Percentiles rank a stretch among this genome's conserved stretches.
Conservation (phyloP, 352 stramenopile species). For the Globisporangium sylvaticum region DNA sequence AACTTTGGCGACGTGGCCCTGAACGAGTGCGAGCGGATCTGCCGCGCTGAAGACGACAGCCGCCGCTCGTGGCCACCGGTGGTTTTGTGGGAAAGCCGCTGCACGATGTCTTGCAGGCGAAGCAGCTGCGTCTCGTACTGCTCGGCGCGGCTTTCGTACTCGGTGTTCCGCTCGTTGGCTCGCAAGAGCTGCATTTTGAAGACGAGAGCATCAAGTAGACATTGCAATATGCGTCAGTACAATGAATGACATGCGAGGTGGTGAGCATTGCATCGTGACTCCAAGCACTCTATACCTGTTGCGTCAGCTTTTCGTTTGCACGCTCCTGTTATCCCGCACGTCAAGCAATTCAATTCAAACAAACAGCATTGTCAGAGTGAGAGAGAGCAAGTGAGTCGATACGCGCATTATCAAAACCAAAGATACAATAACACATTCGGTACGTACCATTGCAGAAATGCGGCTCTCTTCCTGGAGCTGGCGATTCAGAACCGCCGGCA, state of each 20-base stretch:
- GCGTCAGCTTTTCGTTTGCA: conserved; percentile 55
- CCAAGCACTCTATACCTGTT: conserved; percentile 43
- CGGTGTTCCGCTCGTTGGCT: conserved; percentile 43
- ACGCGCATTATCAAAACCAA: no score
- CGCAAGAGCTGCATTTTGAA: conserved; percentile 26
- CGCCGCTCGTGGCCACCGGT: conserved; percentile 8
- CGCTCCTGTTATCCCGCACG: conserved; percentile 25
- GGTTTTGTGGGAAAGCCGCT: conserved; percentile 23
- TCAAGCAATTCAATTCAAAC: not conserved
- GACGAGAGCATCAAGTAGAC: not conserved
- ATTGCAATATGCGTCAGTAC: not conserved
- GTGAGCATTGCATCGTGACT: no score
- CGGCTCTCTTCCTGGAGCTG: conserved; percentile 30
- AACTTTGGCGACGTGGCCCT: conserved; percentile 14
- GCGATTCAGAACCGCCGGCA: conserved; percentile 26
- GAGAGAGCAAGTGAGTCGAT: not conserved
- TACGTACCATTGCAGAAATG: conserved; percentile 31
- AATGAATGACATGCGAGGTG: no score
- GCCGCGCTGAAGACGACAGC: not conserved
- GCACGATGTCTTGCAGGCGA: conserved; percentile 29
- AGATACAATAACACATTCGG: conserved; percentile 10
- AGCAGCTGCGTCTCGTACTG: conserved; percentile 47
- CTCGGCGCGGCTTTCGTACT: conserved; percentile 39
- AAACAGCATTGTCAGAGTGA: not conserved
- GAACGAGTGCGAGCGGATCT: not conserved